These are phyloP conservation scores for Aspergillus sp. DNA, from an alignment of 2,329 filamentous ascomycete genomes.

Conservation along the genomic window DNA sequence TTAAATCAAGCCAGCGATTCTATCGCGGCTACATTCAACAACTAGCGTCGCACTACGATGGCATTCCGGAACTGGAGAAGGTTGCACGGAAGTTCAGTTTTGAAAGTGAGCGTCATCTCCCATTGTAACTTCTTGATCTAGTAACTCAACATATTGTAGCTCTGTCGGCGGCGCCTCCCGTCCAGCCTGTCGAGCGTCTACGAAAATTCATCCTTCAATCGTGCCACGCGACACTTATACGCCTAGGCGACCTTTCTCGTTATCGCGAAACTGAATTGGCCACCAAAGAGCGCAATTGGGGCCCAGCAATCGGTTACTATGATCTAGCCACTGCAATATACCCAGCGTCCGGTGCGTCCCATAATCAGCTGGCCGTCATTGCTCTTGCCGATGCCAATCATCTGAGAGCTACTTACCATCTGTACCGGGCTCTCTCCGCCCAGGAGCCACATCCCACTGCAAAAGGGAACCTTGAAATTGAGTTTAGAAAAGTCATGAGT, in stretches of 20 bases:
- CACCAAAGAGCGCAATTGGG: constrained; percentile 72
- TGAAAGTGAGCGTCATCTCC: constrained; percentile 39
- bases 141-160: constrained; percentile 25
- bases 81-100: constrained; percentile 54
- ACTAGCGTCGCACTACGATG: constrained; percentile 61
- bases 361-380: constrained; percentile 89
- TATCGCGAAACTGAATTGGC: constrained; percentile 76
- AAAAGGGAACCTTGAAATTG: constrained; percentile 71
- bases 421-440: constrained; percentile 79
- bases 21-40: constrained; percentile 84
- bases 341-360: constrained; percentile 75
- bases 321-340: constrained; percentile 74
- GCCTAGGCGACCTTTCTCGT: constrained; percentile 83
- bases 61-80: constrained; percentile 58
- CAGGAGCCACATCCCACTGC: constrained; percentile 74
- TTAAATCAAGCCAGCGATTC: constrained; percentile 84
- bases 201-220: constrained; percentile 65
- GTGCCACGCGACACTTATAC: constrained; percentile 80
- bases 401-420: constrained; percentile 81
- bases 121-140: constrained; percentile 5
- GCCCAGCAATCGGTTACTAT: constrained; percentile 81
- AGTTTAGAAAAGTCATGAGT: constrained; percentile 67
- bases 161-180: constrained; percentile 46
- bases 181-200: constrained; percentile 50
- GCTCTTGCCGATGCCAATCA: constrained; percentile 74